These are phyloP conservation scores for Backusella tarrabulga DNA, from an alignment of 192 early-diverging fungal species.

Conservation along the genomic window DNA sequence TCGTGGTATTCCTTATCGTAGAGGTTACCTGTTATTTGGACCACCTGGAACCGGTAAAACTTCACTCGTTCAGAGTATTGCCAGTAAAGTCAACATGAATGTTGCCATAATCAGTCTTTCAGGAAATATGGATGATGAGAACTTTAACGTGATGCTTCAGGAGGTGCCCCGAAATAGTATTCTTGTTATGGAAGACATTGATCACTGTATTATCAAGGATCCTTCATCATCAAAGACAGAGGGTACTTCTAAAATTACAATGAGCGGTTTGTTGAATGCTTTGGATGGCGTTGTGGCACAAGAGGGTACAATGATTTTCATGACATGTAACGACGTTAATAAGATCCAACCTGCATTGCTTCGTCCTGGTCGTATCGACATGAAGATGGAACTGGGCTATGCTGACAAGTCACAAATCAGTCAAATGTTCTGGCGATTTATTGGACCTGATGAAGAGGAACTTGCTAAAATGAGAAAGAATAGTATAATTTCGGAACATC, in stretches of 20 bases:
- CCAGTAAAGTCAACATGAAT: conserved; percentile 49
- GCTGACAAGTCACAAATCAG: conserved; percentile 43
- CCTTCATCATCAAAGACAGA: conserved; percentile 17
- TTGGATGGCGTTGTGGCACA: conserved; percentile 52
- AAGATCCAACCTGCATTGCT: conserved; percentile 48
- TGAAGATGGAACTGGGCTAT: conserved; percentile 50
- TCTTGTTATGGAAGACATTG: conserved; percentile 54
- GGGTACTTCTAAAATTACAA: conserved; percentile 24
- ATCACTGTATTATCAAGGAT: conserved; percentile 26
- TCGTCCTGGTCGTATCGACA: conserved; percentile 54
- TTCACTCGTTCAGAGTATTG: conserved; percentile 48
- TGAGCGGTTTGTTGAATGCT: conserved; percentile 49
- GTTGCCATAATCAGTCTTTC: conserved; percentile 49
- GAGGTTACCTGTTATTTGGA: conserved; percentile 51
- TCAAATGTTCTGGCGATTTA: conserved; percentile 38
- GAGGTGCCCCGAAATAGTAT: conserved; percentile 48
- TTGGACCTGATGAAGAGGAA: conserved; percentile 2
- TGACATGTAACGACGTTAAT: conserved; percentile 48
- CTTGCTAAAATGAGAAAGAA: background rate
- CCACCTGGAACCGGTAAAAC: conserved; percentile 57
- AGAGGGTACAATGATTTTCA: conserved; percentile 50
- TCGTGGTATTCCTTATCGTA: conserved; percentile 52
- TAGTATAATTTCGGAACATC: background rate
- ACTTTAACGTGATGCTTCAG: conserved; percentile 41
- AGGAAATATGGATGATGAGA: conserved; percentile 42